A percentile compares a stretch with the other conserved stretches of the same genome.
These are phyloP conservation scores for Rhodotorula glutinis DNA, from an alignment of 1,284 basidiomycete species.

Conservation along the genomic window DNA sequence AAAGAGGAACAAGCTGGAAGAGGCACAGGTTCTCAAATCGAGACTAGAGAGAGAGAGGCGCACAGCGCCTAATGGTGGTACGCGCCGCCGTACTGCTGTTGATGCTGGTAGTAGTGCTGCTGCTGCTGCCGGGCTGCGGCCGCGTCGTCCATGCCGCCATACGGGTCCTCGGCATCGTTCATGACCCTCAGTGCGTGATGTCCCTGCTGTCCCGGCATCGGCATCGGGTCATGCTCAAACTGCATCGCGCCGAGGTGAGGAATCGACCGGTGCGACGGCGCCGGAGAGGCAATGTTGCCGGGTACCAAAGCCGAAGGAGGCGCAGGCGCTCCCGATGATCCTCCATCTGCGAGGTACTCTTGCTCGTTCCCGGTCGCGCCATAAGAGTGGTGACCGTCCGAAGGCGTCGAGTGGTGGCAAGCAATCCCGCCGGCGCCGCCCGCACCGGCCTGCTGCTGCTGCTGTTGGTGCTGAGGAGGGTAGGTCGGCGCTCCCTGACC, in stretches of 20 bases:
- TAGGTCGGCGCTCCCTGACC: background rate
- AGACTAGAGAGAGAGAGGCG: background rate
- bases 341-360: background rate
- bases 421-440: background rate
- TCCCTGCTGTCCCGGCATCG: background rate
- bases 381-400: background rate
- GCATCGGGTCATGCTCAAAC: background rate
- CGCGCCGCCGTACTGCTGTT: background rate
- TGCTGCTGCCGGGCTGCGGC: background rate
- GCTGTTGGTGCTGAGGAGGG: background rate
- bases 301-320: background rate
- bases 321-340: too few relatives aligned
- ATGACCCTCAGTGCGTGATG: constrained; percentile 10
- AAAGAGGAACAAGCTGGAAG: too few relatives aligned
- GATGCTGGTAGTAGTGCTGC: background rate
- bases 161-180: constrained; percentile 20
- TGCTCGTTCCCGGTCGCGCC: background rate
- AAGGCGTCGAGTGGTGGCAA: background rate
- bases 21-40: too few relatives aligned
- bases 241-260: constrained; percentile 1
- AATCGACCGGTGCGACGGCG: constrained; percentile 16
- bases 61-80: too few relatives aligned
- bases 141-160: constrained; percentile 21
- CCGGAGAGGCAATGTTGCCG: background rate
- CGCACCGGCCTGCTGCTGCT: background rate